Evolutionary conservation across 2,329 filamentous ascomycete species (phyloP), one percentile per base, ranked within the genome.

Genomic region (Bipolaris zeicola): DNA sequence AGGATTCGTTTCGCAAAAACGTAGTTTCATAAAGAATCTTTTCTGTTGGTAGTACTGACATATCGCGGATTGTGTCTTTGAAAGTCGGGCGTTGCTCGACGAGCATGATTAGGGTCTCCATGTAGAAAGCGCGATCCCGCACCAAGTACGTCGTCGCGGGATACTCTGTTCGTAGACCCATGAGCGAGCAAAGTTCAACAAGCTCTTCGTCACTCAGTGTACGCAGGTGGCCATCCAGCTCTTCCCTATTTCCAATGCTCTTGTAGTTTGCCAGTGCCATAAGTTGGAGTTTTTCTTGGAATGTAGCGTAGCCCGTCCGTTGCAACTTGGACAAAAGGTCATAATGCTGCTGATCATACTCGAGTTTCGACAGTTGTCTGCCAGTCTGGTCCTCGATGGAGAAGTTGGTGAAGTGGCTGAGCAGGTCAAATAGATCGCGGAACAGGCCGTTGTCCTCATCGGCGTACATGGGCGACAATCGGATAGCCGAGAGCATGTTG

Each of bases 241-340:
- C 95, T 5, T 85, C 81, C 41, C 91, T 84, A 69, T 90, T 89
- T 62, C 93, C 89, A 60, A 99, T 89, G 3, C 92, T 89, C 1
- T 89, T 92, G 72, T 96, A 96, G 72, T 99, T 98, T 16, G 95
- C 95, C 37, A 99, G 79, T 1, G 94, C 91, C 57, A 99, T 79
- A 37, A 99, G 89, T n/a, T 89, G 92, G 36, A 99, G 80, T 76
- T 97, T 96, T 6, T 92, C 87, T 67, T 91, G 92, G 77, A 96
- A 97, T 67, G 82, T 69, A 89, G 92, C 67, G 96, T 82, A 20
- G 89, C 86, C 44, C 20, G 87, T 85, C 57, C 91, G 80, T 75
- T 99, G 96, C 50, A 99, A 78, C 50, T 84, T 87, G n/a, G 89
- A 90, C 13, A 99, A 81, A 10, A 83, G 81, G 37, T 85, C 82